These are phyloP conservation scores for Trichoderma arundinaceum DNA, from an alignment of 2,329 filamentous ascomycete species.

Conservation along the genomic window DNA sequence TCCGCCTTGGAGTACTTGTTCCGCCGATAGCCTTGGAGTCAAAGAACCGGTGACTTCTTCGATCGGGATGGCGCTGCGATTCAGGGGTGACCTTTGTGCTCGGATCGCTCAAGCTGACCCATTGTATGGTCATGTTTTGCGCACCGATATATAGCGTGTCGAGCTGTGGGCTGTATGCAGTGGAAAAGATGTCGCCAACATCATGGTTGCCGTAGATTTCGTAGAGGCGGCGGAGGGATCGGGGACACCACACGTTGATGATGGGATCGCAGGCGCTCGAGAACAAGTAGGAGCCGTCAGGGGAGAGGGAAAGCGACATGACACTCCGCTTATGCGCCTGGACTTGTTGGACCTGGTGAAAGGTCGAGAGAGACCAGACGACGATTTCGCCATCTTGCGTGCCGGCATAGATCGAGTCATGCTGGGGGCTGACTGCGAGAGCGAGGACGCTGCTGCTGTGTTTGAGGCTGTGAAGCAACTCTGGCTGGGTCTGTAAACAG, in stretches of 20 bases:
- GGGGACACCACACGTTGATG: conserved; percentile 90
- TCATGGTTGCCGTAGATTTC: conserved; percentile 94
- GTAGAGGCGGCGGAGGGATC: conserved; percentile 75
- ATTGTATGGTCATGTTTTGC: conserved; percentile 94
- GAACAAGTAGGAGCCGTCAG: conserved; percentile 77
- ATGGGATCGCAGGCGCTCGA: conserved; percentile 93
- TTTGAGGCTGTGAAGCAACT: conserved; percentile 74
- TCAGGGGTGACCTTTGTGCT: conserved; percentile 63
- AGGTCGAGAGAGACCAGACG: conserved; percentile 88
- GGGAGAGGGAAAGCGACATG: conserved; percentile 80
- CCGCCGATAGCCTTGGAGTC: conserved; percentile 89
- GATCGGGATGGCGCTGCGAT: conserved; percentile 72
- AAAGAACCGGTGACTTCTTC: conserved; percentile 86
- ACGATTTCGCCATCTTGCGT: conserved; percentile 93
- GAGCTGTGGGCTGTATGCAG: conserved; percentile 81
- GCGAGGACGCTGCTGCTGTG: conserved; percentile 82
- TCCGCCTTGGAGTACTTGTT: conserved; percentile 74
- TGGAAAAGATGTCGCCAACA: conserved; percentile 92
- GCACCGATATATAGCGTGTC: conserved; percentile 89
- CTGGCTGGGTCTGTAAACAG: conserved; percentile 51
- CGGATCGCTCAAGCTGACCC: conserved; percentile 76
- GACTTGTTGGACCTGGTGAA: conserved; percentile 76
- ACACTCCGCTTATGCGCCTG: conserved; percentile 93
- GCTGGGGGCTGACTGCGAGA: conserved; percentile 77
- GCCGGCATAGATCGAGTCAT: conserved; percentile 85